Evolutionary conservation across 2,329 filamentous ascomycete genomes (phyloP).

Genomic region (Falciphora oryzae): DNA sequence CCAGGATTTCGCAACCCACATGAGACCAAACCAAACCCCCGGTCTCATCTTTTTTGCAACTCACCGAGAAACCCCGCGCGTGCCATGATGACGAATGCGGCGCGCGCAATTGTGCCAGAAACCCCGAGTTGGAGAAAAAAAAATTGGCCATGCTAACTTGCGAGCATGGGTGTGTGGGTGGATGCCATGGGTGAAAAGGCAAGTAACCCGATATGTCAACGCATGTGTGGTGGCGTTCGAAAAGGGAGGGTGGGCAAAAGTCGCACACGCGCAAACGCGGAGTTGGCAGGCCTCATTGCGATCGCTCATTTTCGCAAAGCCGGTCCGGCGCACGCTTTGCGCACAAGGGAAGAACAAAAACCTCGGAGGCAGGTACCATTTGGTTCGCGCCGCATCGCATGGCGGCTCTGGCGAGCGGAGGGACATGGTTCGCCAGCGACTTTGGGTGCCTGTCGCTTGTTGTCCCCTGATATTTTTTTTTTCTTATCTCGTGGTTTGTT

Average conservation of each 20-base stretch:
- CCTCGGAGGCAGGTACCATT: neutral
- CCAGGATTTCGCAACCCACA: neutral
- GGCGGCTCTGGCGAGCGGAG: neutral
- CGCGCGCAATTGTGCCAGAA: neutral
- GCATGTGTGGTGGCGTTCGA: no score
- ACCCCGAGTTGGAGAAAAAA: no score
- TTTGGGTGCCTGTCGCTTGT: neutral
- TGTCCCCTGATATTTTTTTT: no score
- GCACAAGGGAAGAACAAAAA: neutral
- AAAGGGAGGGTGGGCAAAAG: neutral
- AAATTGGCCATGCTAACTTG: no score
- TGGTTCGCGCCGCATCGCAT: neutral
- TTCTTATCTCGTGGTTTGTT: no score
- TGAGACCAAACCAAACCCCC: neutral
- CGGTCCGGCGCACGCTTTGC: no score
- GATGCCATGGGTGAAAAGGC: neutral
- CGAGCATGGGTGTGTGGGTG: no score
- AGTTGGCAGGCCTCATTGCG: neutral
- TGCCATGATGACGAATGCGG: neutral
- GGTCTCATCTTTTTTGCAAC: neutral
- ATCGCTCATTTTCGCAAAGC: neutral
- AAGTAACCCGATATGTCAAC: neutral
- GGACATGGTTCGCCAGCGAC: neutral
- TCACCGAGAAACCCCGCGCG: neutral
- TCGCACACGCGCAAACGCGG: neutral